Evolutionary conservation across 192 early-diverging fungal genomes (phyloP), one percentile per base, ranked within the genome.

Genomic region (Gonapodya sp.): DNA sequence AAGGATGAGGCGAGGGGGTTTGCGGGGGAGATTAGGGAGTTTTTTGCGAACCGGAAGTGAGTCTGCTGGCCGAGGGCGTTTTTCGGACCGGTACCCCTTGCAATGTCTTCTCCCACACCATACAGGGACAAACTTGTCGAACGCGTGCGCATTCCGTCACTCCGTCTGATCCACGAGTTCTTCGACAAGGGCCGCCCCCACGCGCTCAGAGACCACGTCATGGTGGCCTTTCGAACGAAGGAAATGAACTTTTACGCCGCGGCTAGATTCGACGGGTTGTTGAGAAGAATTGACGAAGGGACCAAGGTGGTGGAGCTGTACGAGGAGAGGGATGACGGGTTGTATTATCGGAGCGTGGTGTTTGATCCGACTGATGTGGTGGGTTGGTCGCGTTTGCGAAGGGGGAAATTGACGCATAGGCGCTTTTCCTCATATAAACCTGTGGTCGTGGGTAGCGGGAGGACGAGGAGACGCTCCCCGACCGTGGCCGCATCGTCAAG

Each of bases 201-300:
- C 78, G 88, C 87, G 0, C 74, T 91, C 24, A 87, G 86, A 74
- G 87, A 91, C 73, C 90, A 91, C 80, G 83, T 91, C 73, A 86
- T 86, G 33, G 72, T 89, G 32, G 83, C 85, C 16, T 87, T 84
- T 0, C 80, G 83, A 16, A 91, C 90, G 35, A 88, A 84, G 24
- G 87, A 89, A 36, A 88, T 91, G 85, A 85, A 88, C 72, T 91
- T 91, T 73, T 91, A 87, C 81, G 84, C 85, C 8, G 80, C 72
- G 35, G 88, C 90, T 1, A 34, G 90, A 73, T 85, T 85, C 24
- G 90, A 91, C 79, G 88, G 90, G 64, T 73, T 91, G 2, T 79
- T 89, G 0, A 86, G 87, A 73, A 81, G 90, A 16, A 81, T 88
- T 30, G 88, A 91, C 73, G 81, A 80, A 31, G 77, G 79, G 30